These are phyloP conservation scores for Backusella liffmaniae DNA, from an alignment of 192 early-diverging fungal genomes.

Conservation along the genomic window DNA sequence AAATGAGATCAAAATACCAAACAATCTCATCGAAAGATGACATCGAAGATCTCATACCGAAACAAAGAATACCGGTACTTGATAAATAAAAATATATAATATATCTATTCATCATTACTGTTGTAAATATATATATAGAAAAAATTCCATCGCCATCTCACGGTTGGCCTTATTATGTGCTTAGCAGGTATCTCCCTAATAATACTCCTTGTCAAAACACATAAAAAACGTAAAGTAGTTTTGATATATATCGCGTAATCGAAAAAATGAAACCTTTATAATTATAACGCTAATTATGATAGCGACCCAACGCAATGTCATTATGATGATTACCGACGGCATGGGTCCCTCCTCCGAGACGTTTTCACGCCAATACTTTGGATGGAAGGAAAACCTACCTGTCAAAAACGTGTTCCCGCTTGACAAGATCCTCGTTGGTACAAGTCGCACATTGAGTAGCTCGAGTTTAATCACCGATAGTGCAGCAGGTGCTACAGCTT, in stretches of 20 bases:
- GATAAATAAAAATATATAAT: background rate
- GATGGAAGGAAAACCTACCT: conserved; percentile 55
- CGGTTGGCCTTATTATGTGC: background rate
- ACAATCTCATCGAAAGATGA: background rate
- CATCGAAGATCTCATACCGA: background rate
- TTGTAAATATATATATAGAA: background rate
- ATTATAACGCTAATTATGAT: background rate
- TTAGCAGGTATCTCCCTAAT: background rate
- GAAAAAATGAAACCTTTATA: background rate
- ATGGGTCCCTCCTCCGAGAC: conserved; percentile 95
- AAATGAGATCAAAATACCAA: background rate
- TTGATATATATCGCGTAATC: background rate
- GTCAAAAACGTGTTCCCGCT: conserved; percentile 52
- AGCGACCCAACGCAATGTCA: conserved; percentile 44
- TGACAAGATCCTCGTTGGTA: conserved; percentile 76
- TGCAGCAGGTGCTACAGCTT: conserved; percentile 97
- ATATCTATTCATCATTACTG: too few relatives aligned
- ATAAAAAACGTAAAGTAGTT: conserved; percentile 5
- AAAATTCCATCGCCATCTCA: background rate
- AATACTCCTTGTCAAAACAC: background rate
- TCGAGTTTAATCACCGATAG: conserved; percentile 88
- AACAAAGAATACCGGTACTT: background rate
- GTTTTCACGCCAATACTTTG: conserved; percentile 79
- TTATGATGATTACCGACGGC: conserved; percentile 93
- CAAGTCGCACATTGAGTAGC: conserved; percentile 82